Conservation (phyloP, 768 basidiomycete genomes). For the Leccinum disarticulatum region DNA sequence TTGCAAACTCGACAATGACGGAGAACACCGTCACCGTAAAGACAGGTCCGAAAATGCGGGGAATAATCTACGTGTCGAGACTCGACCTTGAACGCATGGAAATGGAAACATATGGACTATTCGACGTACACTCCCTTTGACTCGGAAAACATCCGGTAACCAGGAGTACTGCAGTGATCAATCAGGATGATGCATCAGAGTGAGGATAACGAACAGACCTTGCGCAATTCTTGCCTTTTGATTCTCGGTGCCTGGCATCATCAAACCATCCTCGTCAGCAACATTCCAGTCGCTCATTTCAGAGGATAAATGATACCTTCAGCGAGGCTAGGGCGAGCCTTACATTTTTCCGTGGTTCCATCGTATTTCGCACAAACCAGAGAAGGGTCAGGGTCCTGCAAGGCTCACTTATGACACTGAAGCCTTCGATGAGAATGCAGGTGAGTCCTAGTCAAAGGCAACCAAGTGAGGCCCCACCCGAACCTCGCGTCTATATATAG, state of each 20-base stretch:
- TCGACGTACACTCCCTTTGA: slow-evolving; percentile 75
- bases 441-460: background rate
- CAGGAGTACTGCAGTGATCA: slow-evolving; percentile 65
- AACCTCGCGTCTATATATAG: background rate
- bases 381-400: background rate
- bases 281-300: background rate
- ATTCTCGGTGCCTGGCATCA: slow-evolving; percentile 41
- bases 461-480: background rate
- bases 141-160: slow-evolving; percentile 82
- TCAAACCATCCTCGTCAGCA: slow-evolving; percentile 1
- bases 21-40: slow-evolving; percentile 81
- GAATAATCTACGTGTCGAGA: slow-evolving; percentile 52
- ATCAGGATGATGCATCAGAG: background rate
- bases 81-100: slow-evolving; percentile 7
- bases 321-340: slow-evolving; percentile 20
- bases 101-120: background rate
- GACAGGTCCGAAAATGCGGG: slow-evolving; percentile 76
- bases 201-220: slow-evolving; percentile 32
- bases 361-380: slow-evolving; percentile 9
- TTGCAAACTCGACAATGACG: slow-evolving; percentile 55
- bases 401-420: slow-evolving; percentile 1
- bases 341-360: slow-evolving; percentile 26
- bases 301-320: slow-evolving; percentile 22
- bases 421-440: background rate
- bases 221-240: slow-evolving; percentile 53